Base-by-base conservation (phyloP, 2,329 filamentous ascomycete genomes). In the Pseudogymnoascus sp. region DNA sequence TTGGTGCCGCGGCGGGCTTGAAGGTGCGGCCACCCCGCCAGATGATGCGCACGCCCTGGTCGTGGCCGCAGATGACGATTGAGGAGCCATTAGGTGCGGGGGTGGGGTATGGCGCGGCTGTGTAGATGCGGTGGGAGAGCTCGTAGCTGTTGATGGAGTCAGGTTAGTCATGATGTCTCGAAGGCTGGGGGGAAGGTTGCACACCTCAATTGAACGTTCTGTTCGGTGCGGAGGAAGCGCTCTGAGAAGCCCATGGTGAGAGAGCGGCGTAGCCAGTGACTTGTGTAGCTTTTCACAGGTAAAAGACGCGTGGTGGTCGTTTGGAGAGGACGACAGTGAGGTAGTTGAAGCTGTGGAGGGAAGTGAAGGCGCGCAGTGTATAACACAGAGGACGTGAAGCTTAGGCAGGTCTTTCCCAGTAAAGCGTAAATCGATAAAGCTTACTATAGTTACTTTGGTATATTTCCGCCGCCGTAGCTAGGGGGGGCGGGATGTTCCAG, bases 1-100 rank as follows among this genome's bases (percentile, higher is more conserved):
- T 75, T 60, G 71, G 66, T 6, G 64, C 62, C 57, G 71, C 67
- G 14, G 71, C 65, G 25, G 77, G 66, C 71, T 85, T 87, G 69
- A 88, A 83, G n/a, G 79, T 78, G 61, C 79, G 80, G 10, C 85
- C 85, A 54, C 86, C 86, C 45, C 84, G 81, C 86, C 86, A 89
- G 23, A 85, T 74, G 39, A 88, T 70, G 2, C 81, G 85, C 45
- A 87, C 74, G 51, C 86, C 86, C 72, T 82, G 85, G 65, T 87
- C 84, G 69, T 88, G 85, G 54, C 83, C 85, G 69, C 87, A 87
- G 51, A 89, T 75, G 25, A 88, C 72, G 70, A 88, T 81, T 2
- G 81, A 84, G 6, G 86, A 85, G 37, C 85, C 85, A 70, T 89
- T 86, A 1, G 84, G 80, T 1, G 85, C 86, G 65, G 80, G 79